phyloP scores from a whole-genome alignment of 2,329 filamentous ascomycete genomes.

The Lachnellula suecica region DNA sequence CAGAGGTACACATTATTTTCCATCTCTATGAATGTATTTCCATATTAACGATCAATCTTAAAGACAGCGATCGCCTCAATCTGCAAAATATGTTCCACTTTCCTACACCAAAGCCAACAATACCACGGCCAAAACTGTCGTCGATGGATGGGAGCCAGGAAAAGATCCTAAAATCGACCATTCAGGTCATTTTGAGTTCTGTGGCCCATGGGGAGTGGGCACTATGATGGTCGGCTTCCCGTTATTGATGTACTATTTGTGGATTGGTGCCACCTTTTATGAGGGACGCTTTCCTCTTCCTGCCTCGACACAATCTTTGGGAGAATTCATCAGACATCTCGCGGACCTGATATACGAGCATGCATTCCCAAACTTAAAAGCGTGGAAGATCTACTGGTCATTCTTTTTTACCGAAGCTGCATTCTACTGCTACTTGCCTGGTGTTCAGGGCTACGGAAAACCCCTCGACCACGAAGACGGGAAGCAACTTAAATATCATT shows the following conservation, averaged over 20 bases:
- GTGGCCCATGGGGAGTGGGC: conserved; percentile 74
- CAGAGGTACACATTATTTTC: too few relatives aligned
- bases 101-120: not conserved
- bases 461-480: conserved; percentile 78
- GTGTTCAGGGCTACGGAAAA: conserved; percentile 85
- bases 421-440: conserved; percentile 83
- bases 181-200: conserved; percentile 76
- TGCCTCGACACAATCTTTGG: conserved; percentile 61
- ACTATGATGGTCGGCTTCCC: conserved; percentile 92
- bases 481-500: conserved; percentile 91
- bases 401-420: conserved; percentile 84
- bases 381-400: conserved; percentile 92
- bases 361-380: conserved; percentile 78
- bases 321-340: conserved; percentile 72
- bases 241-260: conserved; percentile 99
- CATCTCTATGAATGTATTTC: too few relatives aligned
- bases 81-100: not conserved
- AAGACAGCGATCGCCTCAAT: too few relatives aligned
- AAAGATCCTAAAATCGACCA: conserved; percentile 63
- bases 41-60: too few relatives aligned
- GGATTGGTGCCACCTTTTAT: conserved; percentile 93
- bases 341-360: conserved; percentile 73
- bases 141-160: conserved; percentile 56
- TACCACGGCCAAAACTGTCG: conserved; percentile 34
- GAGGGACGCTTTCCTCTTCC: conserved; percentile 76